Evolutionary conservation across 2,329 filamentous ascomycete genomes (phyloP).

Genomic region (Cladosporium austrohemisphaericum): DNA sequence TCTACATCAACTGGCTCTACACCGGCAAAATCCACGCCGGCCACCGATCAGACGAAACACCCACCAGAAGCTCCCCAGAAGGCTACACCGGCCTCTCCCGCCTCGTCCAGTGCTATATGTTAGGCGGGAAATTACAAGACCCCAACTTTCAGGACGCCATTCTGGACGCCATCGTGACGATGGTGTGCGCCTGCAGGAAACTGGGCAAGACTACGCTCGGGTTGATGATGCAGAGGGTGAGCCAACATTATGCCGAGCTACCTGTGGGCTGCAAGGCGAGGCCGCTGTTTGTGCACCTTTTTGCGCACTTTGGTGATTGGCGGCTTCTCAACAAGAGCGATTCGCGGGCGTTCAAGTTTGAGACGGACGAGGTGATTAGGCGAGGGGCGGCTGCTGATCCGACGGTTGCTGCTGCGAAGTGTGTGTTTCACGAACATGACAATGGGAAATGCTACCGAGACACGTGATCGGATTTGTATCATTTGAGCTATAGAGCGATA

Average conservation of each 20-base stretch:
- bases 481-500: too few species aligned
- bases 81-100: neutral
- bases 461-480: too few species aligned
- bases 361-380: neutral
- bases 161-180: constrained; percentile 9
- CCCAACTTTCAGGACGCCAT: constrained; percentile 21
- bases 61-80: neutral
- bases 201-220: neutral
- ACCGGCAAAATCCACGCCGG: constrained; percentile 8
- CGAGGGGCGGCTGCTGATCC: neutral
- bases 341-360: neutral
- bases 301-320: constrained; percentile 6
- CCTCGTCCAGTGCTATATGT: constrained; percentile 16
- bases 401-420: neutral
- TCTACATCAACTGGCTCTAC: constrained; percentile 25
- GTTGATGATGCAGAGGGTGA: neutral
- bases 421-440: constrained; percentile 2
- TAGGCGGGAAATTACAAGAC: constrained; percentile 23
- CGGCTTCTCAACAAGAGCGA: neutral
- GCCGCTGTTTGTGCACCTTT: constrained; percentile 1
- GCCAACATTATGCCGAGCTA: neutral
- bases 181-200: neutral
- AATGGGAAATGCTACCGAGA: constrained; percentile 2
- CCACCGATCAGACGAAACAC: constrained; percentile 3
- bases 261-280: neutral